These are phyloP conservation scores for Endoconidiophora polonica DNA, from an alignment of 2,329 filamentous ascomycete genomes.

Conservation along the genomic window DNA sequence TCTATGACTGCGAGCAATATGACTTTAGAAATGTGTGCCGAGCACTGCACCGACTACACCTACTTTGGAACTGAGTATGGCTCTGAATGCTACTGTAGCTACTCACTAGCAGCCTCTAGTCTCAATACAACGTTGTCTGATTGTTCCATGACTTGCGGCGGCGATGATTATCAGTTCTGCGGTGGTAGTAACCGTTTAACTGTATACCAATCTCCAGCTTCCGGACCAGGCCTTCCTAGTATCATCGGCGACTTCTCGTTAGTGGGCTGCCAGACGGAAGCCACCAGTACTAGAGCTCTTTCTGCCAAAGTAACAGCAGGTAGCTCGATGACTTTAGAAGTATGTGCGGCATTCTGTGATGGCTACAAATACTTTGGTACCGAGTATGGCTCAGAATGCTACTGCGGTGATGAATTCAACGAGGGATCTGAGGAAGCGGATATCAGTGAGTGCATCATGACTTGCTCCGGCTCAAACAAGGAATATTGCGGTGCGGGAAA, in stretches of 20 bases:
- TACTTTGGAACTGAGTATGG: conserved; percentile 27
- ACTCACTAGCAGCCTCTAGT: conserved; percentile 18
- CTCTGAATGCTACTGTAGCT: conserved; percentile 24
- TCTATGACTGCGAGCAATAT: conserved; percentile 17
- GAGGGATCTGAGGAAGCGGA: conserved; percentile 18
- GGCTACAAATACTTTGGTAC: conserved; percentile 22
- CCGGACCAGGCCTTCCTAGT: conserved; percentile 20
- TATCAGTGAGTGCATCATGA: conserved; percentile 24
- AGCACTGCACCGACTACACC: conserved; percentile 21
- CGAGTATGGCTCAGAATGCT: conserved; percentile 24
- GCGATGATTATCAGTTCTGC: conserved; percentile 21
- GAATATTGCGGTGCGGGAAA: conserved; percentile 26
- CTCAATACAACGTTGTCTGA: conserved; percentile 18
- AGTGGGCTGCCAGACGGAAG: conserved; percentile 24
- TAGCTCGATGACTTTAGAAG: conserved; percentile 20
- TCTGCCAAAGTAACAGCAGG: conserved; percentile 15
- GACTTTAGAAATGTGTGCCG: conserved; percentile 22
- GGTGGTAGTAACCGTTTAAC: conserved; percentile 21
- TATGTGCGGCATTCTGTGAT: conserved; percentile 20
- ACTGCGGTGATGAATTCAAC: conserved; percentile 21
- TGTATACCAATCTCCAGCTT: conserved; percentile 19
- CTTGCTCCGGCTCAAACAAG: conserved; percentile 22
- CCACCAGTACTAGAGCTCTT: conserved; percentile 21
- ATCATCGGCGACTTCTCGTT: conserved; percentile 20
- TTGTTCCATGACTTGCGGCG: conserved; percentile 22